Conservation (phyloP, 306 rosid species). For the Psophocarpus tetragonolobus region DNA sequence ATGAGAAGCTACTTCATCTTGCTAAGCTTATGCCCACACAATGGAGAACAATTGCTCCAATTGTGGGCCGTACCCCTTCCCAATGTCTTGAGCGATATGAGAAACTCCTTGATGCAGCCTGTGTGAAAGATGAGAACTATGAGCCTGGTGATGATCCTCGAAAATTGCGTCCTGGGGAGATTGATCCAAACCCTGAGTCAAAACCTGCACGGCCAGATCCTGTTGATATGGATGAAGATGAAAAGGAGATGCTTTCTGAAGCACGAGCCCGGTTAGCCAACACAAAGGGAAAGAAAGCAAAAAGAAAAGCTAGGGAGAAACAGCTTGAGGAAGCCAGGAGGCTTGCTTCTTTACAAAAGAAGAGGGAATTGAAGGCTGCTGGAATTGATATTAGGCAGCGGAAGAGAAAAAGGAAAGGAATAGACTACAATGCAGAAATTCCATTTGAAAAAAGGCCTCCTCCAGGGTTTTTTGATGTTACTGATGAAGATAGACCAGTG, state of each 20-base stretch:
- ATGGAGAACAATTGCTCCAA: slow-evolving; percentile 92
- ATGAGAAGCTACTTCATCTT: slow-evolving; percentile 89
- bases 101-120: slow-evolving; percentile 91
- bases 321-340: slow-evolving; percentile 97
- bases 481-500: slow-evolving; percentile 72
- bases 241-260: slow-evolving; percentile 96
- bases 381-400: slow-evolving; percentile 84
- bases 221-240: slow-evolving; percentile 97
- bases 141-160: slow-evolving; percentile 94
- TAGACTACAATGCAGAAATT: slow-evolving; percentile 86
- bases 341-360: slow-evolving; percentile 86
- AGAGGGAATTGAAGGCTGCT: slow-evolving; percentile 90
- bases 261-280: slow-evolving; percentile 93
- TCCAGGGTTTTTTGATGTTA: slow-evolving; percentile 78
- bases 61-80: slow-evolving; percentile 91
- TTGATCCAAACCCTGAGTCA: slow-evolving; percentile 88
- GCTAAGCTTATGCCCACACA: slow-evolving; percentile 97
- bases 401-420: slow-evolving; percentile 87
- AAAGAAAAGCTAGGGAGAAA: slow-evolving; percentile 90
- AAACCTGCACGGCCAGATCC: slow-evolving; percentile 98
- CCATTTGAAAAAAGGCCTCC: slow-evolving; percentile 95
- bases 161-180: slow-evolving; percentile 89
- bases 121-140: slow-evolving; percentile 86
- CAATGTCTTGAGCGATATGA: slow-evolving; percentile 93
- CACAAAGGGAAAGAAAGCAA: slow-evolving; percentile 92